A percentile compares a stretch with the other conserved stretches of the same genome.
These are phyloP conservation scores for Candida mesenterica DNA, from an alignment of 1,139 yeast species.

Conservation along the genomic window DNA sequence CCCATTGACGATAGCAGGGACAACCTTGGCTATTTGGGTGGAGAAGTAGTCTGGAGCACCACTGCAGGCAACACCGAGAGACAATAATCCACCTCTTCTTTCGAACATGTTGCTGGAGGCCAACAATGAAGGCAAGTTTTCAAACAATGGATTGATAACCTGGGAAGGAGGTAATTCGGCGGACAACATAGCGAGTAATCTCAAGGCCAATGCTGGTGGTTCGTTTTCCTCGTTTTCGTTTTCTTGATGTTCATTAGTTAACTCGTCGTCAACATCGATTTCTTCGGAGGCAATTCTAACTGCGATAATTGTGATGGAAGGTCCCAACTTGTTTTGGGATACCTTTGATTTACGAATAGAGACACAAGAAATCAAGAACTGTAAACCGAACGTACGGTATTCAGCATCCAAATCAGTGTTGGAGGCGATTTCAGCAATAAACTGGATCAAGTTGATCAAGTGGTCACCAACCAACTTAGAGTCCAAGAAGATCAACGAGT, in stretches of 20 bases:
- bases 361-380: conserved; percentile 77
- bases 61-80: conserved; percentile 79
- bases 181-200: conserved; percentile 77
- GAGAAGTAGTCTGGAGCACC: conserved; percentile 95
- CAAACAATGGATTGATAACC: conserved; percentile 77
- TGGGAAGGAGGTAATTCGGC: conserved; percentile 90
- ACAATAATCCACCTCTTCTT: conserved; percentile 83
- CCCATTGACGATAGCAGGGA: conserved; percentile 73
- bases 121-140: conserved; percentile 61
- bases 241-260: conserved; percentile 79
- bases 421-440: conserved; percentile 74
- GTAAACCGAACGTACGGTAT: conserved; percentile 78
- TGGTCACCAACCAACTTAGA: conserved; percentile 77
- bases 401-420: conserved; percentile 74
- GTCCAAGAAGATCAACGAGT: conserved; percentile 74
- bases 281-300: conserved; percentile 79
- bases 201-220: conserved; percentile 75
- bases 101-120: conserved; percentile 65
- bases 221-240: conserved; percentile 90
- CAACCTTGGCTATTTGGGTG: conserved; percentile 67
- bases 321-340: conserved; percentile 70
- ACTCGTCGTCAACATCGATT: conserved; percentile 67
- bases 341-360: conserved; percentile 63
- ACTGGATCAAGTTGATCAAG: conserved; percentile 63
- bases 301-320: conserved; percentile 71